Percentiles rank a stretch among this genome's conserved stretches.
phyloP scores from a whole-genome alignment of 495 filamentous ascomycete genomes.

The Cairneyella variabilis region DNA sequence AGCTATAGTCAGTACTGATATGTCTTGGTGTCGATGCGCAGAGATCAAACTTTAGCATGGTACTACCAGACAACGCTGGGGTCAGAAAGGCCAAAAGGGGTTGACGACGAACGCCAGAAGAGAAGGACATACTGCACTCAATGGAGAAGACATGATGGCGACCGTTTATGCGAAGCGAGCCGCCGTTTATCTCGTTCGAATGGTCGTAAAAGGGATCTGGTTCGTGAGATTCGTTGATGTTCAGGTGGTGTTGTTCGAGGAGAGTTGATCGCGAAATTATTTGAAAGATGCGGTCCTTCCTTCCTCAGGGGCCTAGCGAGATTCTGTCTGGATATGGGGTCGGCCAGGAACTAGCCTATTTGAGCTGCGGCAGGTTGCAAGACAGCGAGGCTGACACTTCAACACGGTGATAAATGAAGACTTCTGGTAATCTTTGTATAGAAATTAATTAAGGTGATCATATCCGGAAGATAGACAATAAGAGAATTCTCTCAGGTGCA shows the following conservation, averaged over 20 bases:
- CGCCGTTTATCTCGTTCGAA: neutral
- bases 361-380: too few relatives aligned
- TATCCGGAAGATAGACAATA: too few relatives aligned
- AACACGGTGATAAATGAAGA: too few relatives aligned
- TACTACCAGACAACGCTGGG: slow-evolving; percentile 21
- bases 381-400: too few relatives aligned
- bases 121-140: slow-evolving; percentile 53
- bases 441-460: too few relatives aligned
- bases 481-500: too few relatives aligned
- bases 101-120: slow-evolving; percentile 6
- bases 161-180: neutral
- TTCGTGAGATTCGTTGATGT: neutral
- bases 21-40: slow-evolving; percentile 11
- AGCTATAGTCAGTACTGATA: slow-evolving; percentile 21
- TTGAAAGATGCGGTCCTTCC: slow-evolving; percentile 20
- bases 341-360: too few relatives aligned
- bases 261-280: slow-evolving; percentile 21
- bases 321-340: slow-evolving; percentile 10
- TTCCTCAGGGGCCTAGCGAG: slow-evolving; percentile 19
- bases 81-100: slow-evolving; percentile 27
- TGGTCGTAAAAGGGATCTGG: slow-evolving; percentile 1
- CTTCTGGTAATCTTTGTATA: too few relatives aligned
- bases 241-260: slow-evolving; percentile 8
- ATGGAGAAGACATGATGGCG: slow-evolving; percentile 53
- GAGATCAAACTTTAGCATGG: slow-evolving; percentile 25